Conservation (phyloP, 768 basidiomycete genomes). For the Suillus variegatus region DNA sequence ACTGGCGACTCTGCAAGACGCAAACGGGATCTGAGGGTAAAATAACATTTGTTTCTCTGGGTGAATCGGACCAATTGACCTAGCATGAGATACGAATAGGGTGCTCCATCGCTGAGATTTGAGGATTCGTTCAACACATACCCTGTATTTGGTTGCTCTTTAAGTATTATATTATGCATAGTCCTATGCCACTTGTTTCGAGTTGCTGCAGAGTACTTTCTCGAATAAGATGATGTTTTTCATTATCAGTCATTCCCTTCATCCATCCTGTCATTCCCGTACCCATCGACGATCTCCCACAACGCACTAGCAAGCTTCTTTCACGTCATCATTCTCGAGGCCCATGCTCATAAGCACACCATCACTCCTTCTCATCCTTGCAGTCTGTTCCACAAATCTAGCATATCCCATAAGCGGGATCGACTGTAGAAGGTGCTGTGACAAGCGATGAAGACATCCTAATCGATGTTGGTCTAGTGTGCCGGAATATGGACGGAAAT, state of each 20-base stretch:
- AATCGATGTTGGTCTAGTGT: slow-evolving; percentile 17
- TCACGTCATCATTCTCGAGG: slow-evolving; percentile 57
- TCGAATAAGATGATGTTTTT: background rate
- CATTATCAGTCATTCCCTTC: slow-evolving; percentile 20
- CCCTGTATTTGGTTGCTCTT: background rate
- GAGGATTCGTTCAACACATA: background rate
- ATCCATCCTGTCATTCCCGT: slow-evolving; percentile 24
- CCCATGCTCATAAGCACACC: slow-evolving; percentile 36
- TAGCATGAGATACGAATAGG: slow-evolving; percentile 1
- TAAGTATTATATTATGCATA: background rate
- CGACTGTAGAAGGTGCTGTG: slow-evolving; percentile 41
- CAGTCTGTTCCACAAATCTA: slow-evolving; percentile 45
- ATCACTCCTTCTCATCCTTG: slow-evolving; percentile 36
- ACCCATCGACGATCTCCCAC: slow-evolving; percentile 58
- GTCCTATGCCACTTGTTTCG: background rate
- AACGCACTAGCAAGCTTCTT: slow-evolving; percentile 58
- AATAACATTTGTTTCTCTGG: slow-evolving; percentile 5
- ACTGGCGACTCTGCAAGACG: background rate
- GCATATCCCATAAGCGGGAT: slow-evolving; percentile 54
- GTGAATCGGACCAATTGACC: slow-evolving; percentile 3
- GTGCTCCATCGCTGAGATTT: background rate
- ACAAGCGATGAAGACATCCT: slow-evolving; percentile 47
- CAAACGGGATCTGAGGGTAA: background rate
- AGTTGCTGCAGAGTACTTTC: background rate
- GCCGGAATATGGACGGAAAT: slow-evolving; percentile 50